These are phyloP conservation scores for Begonia loranthoides DNA, from an alignment of 306 rosid genomes.

Conservation along the genomic window DNA sequence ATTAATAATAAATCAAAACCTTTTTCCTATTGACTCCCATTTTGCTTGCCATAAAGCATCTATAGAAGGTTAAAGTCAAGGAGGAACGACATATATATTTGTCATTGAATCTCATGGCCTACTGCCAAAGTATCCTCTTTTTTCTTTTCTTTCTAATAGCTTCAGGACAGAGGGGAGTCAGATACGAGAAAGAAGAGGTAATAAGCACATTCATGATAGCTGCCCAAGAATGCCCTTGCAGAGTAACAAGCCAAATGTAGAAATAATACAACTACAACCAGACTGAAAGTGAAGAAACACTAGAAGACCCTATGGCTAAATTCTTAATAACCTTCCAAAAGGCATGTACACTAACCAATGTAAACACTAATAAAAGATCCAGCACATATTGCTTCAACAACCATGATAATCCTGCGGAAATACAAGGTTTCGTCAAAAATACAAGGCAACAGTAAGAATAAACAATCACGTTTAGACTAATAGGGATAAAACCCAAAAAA, in stretches of 20 bases:
- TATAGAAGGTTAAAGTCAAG: too few relatives aligned
- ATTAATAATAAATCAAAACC: too few relatives aligned
- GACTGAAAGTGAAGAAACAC: background rate
- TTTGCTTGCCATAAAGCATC: too few relatives aligned
- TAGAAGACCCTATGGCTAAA: background rate
- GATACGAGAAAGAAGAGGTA: too few relatives aligned
- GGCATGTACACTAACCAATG: slow-evolving; percentile 38
- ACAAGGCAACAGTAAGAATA: too few relatives aligned
- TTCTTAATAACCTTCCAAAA: slow-evolving; percentile 4
- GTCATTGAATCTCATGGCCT: too few relatives aligned
- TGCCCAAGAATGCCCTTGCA: background rate
- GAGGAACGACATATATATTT: too few relatives aligned
- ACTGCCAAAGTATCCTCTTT: too few relatives aligned
- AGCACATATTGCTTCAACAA: slow-evolving; percentile 68
- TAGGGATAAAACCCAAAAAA: background rate
- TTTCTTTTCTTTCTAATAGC: too few relatives aligned
- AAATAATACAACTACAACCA: background rate
- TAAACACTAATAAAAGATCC: slow-evolving; percentile 80
- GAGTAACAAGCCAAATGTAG: background rate
- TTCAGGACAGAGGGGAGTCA: too few relatives aligned
- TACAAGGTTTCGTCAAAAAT: slow-evolving; percentile 1
- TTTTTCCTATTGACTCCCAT: too few relatives aligned
- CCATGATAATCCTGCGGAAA: slow-evolving; percentile 80
- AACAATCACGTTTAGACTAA: background rate
- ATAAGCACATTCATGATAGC: too few relatives aligned